Evolutionary conservation across 2,329 filamentous ascomycete species (phyloP), one percentile per base, ranked within the genome.

Genomic region (Ploettnerulaceae sp.): DNA sequence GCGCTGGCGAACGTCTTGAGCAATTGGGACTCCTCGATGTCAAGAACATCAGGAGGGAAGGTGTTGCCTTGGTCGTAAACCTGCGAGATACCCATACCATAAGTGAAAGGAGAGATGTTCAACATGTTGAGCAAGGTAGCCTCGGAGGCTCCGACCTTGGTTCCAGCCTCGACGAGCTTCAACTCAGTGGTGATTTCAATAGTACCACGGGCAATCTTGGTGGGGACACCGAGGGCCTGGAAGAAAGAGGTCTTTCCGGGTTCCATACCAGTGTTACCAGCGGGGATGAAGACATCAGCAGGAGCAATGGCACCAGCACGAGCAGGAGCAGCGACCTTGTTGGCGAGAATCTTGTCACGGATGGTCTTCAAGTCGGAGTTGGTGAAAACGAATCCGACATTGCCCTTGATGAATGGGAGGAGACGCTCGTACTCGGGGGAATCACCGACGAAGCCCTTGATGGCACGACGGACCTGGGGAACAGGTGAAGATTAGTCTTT

Each of bases 121-220:
- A 98, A 77, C 91, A 98, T 87, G 87, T 98, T 98, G 66, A 98
- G 85, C 62, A 98, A 82, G 68, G 91, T 95, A 62, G 93, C 93
- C 81, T 98, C 93, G 69, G 93, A 98, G 68, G 93, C 84, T 73
- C 94, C 93, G 79, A 98, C 94, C 82, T 95, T 97, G 79, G 48
- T 77, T 63, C 84, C 83, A 59, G 88, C 81, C 79, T 95, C 89
- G 67, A 97, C 86, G 72, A 98, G 87, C 87, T 96, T 97, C 66
- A 98, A 80, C 70, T 98, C 93, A 66, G 84, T 79, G 58, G 90
- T 96, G 70, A 98, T 98, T 88, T 98, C 93, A 76, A 98, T 98
- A 76, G 93, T 98, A 94, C 93, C 94, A 95, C 93, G 93, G 71
- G 93, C 93, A 77, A 98, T 98, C 89, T 98, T 98, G 82, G 93